Evolutionary conservation across 306 rosid genomes (phyloP).

Genomic region (Vigna hirtella): DNA sequence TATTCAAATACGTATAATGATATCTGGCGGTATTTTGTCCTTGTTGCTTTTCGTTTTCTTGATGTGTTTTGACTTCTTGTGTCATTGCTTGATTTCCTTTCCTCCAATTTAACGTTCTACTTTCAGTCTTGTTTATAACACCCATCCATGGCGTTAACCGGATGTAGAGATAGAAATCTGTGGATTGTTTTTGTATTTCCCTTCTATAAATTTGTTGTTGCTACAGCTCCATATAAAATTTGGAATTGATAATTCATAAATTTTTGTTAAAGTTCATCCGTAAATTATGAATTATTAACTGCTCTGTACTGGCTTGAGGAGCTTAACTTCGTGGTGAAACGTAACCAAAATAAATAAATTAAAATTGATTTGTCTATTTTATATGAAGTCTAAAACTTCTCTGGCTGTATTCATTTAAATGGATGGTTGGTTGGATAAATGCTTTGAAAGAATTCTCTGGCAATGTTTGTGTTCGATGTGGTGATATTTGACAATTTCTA

Average conservation of each 20-base stretch:
- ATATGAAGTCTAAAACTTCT: slow-evolving; percentile 6
- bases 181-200: slow-evolving; percentile 10
- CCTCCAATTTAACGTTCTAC: slow-evolving; percentile 1
- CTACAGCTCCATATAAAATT: neutral
- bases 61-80: neutral
- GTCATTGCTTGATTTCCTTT: slow-evolving; percentile 17
- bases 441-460: neutral
- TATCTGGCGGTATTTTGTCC: slow-evolving; percentile 24
- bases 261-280: neutral
- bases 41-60: slow-evolving; percentile 21
- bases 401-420: slow-evolving; percentile 22
- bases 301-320: neutral
- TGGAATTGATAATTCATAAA: neutral
- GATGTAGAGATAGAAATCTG: slow-evolving; percentile 16
- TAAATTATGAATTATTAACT: slow-evolving; percentile 11
- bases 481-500: slow-evolving; percentile 3
- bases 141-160: slow-evolving; percentile 7
- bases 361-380: neutral
- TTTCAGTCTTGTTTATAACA: slow-evolving; percentile 19
- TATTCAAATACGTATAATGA: neutral
- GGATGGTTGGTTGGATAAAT: slow-evolving; percentile 20
- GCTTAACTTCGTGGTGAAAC: neutral
- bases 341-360: neutral
- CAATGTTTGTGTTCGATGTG: neutral
- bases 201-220: slow-evolving; percentile 14